phyloP scores from a whole-genome alignment of 140 eudicot species.

The Ambrosia hybrid region DNA sequence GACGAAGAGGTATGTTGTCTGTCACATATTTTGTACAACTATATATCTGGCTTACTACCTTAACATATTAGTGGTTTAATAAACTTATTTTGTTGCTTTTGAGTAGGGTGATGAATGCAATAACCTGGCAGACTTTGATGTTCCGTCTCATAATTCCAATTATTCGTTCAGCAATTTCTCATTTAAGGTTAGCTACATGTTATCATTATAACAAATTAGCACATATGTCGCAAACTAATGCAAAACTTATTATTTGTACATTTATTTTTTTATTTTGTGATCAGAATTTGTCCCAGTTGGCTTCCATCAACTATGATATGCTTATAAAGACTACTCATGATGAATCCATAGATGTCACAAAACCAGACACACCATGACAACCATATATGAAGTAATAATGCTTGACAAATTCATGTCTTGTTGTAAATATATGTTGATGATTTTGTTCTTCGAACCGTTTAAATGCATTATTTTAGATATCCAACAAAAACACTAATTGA shows the following conservation, averaged over 20 bases:
- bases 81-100: conserved; percentile 13
- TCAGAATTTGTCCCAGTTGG: conserved; percentile 89
- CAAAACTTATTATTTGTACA: background rate
- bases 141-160: conserved; percentile 42
- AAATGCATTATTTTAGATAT: too few species aligned
- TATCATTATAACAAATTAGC: background rate
- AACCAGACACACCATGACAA: conserved; percentile 39
- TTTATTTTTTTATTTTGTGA: background rate
- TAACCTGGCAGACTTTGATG: conserved; percentile 56
- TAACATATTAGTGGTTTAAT: background rate
- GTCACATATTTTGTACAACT: background rate
- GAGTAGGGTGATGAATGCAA: conserved; percentile 85
- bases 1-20: conserved; percentile 72
- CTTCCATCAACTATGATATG: conserved; percentile 89
- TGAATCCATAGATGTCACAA: conserved; percentile 41
- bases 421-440: conserved; percentile 40
- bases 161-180: conserved; percentile 98
- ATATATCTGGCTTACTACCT: background rate
- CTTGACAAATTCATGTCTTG: conserved; percentile 52
- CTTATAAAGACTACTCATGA: conserved; percentile 68
- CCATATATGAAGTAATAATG: too few species aligned
- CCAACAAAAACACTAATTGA: background rate
- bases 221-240: background rate
- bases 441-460: too few species aligned
- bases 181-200: conserved; percentile 56